Evolutionary conservation across 257 asterid species (phyloP), one percentile per base, ranked within the genome.

Genomic region (Craterostigma plantagineum): DNA sequence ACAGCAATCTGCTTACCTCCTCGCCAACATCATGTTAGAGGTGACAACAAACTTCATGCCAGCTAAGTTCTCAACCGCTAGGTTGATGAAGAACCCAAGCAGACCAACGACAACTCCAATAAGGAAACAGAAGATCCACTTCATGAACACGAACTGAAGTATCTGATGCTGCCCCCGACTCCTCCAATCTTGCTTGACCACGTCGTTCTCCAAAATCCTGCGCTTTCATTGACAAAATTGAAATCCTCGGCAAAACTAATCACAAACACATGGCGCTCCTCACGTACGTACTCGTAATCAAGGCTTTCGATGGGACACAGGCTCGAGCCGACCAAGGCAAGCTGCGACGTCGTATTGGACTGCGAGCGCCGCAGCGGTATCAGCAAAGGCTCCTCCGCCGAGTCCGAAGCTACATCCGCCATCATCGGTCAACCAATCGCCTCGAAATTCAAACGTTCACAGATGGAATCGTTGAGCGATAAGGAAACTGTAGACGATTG

Each of bases 121-220:
- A 33, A 87, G 70, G 58, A 82, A 77, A 55, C 98, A 87, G 43
- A 87, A 39, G 8, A 59, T 57, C 95, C 98, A 87, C 68, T 82
- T 87, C 75, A 75, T 70, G 46, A 65, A 63, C 44, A 63, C 54
- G 59, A 79, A 82, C 60, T 87, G 92, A 45, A 64, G 60, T 50
- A 75, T 87, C 58, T 76, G 70, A 11, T 35, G 50, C 52, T 42
- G 59, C 55, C 62, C 72, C 67, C 76, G 57, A 55, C 74, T 69
- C 73, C 98, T 75, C 98, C 98, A 87, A 60, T 87, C 95, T 66
- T 69, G 74, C 73, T 64, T 76, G 71, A 68, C 69, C 58, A 79
- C 47, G 18, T 65, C 92, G 53, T 79, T 82, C 71, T 87, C 98
- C 11, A 69, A 35, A 38, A 70, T 64, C 92, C 98, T 87, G 64